A percentile compares a stretch with the other conserved stretches of the same genome.
These are phyloP conservation scores for Comarum palustre DNA, from an alignment of 306 rosid species.

Conservation along the genomic window DNA sequence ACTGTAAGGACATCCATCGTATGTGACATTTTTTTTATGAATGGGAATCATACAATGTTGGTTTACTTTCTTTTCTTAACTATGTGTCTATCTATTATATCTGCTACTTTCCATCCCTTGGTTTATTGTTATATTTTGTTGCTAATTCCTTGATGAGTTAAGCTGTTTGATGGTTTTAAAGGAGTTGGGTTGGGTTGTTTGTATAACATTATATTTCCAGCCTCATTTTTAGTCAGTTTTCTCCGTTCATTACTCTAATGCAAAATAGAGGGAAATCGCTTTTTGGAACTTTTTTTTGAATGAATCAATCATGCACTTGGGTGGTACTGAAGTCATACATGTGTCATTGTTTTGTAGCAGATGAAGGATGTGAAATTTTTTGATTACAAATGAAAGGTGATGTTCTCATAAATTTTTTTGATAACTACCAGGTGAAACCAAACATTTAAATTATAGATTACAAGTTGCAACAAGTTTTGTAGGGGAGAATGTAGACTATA, in stretches of 20 bases:
- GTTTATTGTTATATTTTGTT: neutral
- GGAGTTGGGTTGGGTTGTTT: neutral
- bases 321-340: neutral
- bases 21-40: slow-evolving; percentile 19
- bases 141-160: neutral
- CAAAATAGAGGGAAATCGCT: neutral
- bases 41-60: slow-evolving; percentile 20
- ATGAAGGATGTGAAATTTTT: neutral
- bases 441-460: neutral
- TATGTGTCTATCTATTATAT: neutral
- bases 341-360: neutral
- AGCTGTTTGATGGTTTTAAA: neutral
- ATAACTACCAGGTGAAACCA: neutral
- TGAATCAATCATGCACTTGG: neutral
- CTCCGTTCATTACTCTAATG: neutral
- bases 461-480: neutral
- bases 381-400: neutral
- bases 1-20: slow-evolving; percentile 22
- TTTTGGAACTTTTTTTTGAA: neutral
- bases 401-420: neutral
- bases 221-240: neutral
- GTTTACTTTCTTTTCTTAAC: neutral
- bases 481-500: neutral
- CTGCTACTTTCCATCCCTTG: neutral
- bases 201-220: neutral